Evolutionary conservation across 768 basidiomycete genomes (phyloP), one percentile per base, ranked within the genome.

Genomic region (Hericium erinaceus): DNA sequence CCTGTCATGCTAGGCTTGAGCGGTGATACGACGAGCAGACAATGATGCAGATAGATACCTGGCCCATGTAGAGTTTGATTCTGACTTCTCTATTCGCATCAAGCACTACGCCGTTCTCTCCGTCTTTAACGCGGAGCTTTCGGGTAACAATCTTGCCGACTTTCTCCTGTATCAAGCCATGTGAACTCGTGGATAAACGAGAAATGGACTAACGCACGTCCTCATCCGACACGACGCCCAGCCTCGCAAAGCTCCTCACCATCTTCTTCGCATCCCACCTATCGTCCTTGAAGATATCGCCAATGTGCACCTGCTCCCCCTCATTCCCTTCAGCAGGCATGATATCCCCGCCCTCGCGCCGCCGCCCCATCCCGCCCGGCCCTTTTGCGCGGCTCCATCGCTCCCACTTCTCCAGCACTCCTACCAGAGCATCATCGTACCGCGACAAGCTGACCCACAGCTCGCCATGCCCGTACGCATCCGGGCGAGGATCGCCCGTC

Each of bases 391-490:
- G 75, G 6, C 84, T 84, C 57, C 73, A 70, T 54, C 66, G 66
- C 68, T 91, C 87, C 79, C 81, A 83, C 50, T 68, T 68, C 64
- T 87, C 83, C 12, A 93, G 73, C 48, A 75, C 70, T 4, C 80
- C 77, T 4, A 90, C 80, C 39, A 92, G 76, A 1, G 68, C 73
- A 61, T 93, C 89, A 60, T 85, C 82, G 65, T 95, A 95, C 56
- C 90, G 76, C n/a, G 88, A 84, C 12, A 94, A 71, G 18, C 87
- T 89, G 2, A 76, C 83, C 88, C 86, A 91, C 4, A 84, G 70
- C 39, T 77, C 75, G 39, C 75, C 73, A 61, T 68, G 64, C 55
- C 73, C 69, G 28, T 65, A 57, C 41, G 56, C 61, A 46, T 60
- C 49, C 24, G 58, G 53, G 2, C 51, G 33, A 8, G 26, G 39